Percentiles rank a stretch among this genome's conserved stretches.
Conservation (phyloP, 176 grass and related monocot species). For the Olyra latifolia region DNA sequence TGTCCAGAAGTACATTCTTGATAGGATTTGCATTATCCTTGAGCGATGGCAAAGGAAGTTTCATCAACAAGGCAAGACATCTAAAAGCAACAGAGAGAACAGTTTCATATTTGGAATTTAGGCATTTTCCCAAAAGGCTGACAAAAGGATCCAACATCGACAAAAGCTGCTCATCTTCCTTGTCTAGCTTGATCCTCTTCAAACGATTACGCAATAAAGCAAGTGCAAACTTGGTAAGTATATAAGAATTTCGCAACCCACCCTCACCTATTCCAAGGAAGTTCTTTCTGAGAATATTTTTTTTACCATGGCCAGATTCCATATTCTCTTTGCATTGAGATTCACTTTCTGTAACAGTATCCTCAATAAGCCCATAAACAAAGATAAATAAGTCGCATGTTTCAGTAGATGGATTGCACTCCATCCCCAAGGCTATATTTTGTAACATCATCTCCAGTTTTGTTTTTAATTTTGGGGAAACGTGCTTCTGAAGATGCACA, state of each 20-base stretch:
- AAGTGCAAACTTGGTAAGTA: conserved; percentile 82
- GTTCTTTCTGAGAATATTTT: conserved; percentile 39
- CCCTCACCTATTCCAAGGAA: conserved; percentile 21
- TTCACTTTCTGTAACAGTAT: conserved; percentile 40
- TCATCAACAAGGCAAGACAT: conserved; percentile 74
- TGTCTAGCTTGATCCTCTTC: conserved; percentile 78
- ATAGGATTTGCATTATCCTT: conserved; percentile 61
- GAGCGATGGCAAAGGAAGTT: conserved; percentile 81
- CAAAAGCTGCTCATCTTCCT: conserved; percentile 63
- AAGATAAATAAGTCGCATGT: conserved; percentile 68
- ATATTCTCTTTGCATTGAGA: conserved; percentile 44
- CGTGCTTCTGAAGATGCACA: conserved; percentile 62
- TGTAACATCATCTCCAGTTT: conserved; percentile 78
- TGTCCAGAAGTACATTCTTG: conserved; percentile 81
- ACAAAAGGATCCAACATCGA: conserved; percentile 91
- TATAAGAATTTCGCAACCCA: conserved; percentile 59
- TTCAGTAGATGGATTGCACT: conserved; percentile 79
- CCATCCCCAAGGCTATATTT: conserved; percentile 80
- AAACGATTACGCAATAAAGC: conserved; percentile 64
- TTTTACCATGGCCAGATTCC: conserved; percentile 22
- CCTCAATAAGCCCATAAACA: conserved; percentile 76
- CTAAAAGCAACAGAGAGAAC: conserved; percentile 79
- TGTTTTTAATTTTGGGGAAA: conserved; percentile 70
- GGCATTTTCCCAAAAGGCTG: conserved; percentile 62
- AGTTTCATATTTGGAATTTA: conserved; percentile 83